Evolutionary conservation across 2,329 filamentous ascomycete species (phyloP).

Genomic region (Capronia americana): DNA sequence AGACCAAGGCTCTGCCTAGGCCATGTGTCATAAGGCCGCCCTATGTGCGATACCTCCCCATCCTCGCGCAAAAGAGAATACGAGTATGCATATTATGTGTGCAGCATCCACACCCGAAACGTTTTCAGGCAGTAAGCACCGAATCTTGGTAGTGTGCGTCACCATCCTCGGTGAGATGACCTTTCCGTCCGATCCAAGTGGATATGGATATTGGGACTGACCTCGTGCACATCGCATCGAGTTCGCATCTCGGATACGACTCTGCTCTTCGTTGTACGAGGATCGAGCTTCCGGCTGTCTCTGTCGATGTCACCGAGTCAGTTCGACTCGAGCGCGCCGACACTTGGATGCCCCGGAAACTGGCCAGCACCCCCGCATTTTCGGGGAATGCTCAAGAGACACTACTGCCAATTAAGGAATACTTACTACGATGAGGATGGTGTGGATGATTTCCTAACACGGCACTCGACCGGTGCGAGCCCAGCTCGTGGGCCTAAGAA

Average conservation of each 20-base stretch:
- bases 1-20: neutral
- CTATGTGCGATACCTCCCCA: neutral
- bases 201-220: neutral
- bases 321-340: conserved; percentile 16
- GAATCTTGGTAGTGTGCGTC: neutral
- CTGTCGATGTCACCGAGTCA: conserved; percentile 22
- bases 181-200: neutral
- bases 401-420: neutral
- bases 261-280: neutral
- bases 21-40: neutral
- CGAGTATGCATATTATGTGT: neutral
- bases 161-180: neutral
- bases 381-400: neutral
- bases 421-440: neutral
- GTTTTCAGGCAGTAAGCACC: neutral
- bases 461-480: neutral
- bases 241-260: neutral
- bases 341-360: neutral
- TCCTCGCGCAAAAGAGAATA: neutral
- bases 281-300: neutral
- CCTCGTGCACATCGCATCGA: neutral
- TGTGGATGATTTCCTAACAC: neutral
- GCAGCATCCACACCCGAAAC: neutral
- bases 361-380: conserved; percentile 1
- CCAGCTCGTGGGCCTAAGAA: neutral